Conservation (phyloP, 257 asterid species). For the Primulina huaijiensis region DNA sequence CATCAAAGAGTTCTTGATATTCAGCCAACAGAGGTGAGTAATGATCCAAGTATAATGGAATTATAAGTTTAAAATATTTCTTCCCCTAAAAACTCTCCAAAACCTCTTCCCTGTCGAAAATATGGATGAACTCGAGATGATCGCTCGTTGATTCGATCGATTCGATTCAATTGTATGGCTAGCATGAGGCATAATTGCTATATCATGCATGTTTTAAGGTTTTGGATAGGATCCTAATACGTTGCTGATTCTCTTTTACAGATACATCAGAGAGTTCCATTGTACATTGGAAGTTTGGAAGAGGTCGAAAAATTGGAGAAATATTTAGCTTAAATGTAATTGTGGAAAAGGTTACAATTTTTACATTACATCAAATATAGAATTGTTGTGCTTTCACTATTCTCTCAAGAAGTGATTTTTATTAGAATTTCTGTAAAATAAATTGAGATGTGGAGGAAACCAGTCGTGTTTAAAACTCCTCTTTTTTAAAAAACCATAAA, state of each 20-base stretch:
- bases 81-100: neutral
- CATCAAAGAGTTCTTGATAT: slow-evolving; percentile 72
- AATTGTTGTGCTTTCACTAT: neutral
- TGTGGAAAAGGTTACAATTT: slow-evolving; percentile 9
- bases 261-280: slow-evolving; percentile 84
- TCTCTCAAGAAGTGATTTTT: slow-evolving; percentile 18
- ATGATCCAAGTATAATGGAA: neutral
- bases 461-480: too few species aligned
- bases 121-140: too few species aligned
- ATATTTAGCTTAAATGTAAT: slow-evolving; percentile 53
- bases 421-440: slow-evolving; percentile 6
- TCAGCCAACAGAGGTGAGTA: slow-evolving; percentile 72
- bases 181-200: neutral
- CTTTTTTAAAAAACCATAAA: too few species aligned
- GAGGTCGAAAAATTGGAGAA: slow-evolving; percentile 91
- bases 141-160: too few species aligned
- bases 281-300: slow-evolving; percentile 83
- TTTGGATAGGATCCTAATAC: neutral
- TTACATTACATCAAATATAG: neutral
- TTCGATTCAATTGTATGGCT: neutral
- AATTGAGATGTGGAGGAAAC: slow-evolving; percentile 18
- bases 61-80: neutral
- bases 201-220: neutral
- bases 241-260: slow-evolving; percentile 30
- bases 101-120: neutral